Evolutionary conservation across 768 basidiomycete species (phyloP).

Genomic region (Hericium rajendrae): DNA sequence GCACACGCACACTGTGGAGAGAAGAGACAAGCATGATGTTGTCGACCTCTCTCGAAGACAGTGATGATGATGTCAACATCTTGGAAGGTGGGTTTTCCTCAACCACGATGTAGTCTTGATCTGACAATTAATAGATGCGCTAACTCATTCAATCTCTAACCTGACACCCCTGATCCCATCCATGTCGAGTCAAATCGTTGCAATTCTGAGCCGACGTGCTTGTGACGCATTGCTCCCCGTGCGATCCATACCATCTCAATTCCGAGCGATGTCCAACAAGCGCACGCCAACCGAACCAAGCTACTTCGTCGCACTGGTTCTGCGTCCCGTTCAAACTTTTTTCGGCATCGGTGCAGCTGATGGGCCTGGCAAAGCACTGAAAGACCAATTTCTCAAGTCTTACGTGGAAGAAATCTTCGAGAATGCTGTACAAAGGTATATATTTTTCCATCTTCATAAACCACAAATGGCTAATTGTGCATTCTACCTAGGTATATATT

Average conservation of each 20-base stretch:
- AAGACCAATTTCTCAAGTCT: conserved; percentile 38
- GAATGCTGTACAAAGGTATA: conserved; percentile 55
- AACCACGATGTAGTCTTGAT: background rate
- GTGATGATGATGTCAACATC: conserved; percentile 22
- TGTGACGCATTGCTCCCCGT: conserved; percentile 80
- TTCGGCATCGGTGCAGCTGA: conserved; percentile 51
- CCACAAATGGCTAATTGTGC: background rate
- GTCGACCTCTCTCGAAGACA: conserved; percentile 28
- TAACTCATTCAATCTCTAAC: conserved; percentile 40
- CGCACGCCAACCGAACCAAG: conserved; percentile 70
- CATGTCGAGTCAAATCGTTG: conserved; percentile 53
- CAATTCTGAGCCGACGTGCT: conserved; percentile 70
- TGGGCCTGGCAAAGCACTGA: conserved; percentile 53
- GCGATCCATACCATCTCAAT: conserved; percentile 82
- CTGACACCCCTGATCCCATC: conserved; percentile 45
- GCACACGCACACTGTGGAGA: conserved; percentile 52
- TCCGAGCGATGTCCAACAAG: conserved; percentile 75
- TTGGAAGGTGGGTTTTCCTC: conserved; percentile 40
- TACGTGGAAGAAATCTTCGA: conserved; percentile 63
- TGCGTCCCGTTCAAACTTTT: conserved; percentile 71
- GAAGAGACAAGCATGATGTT: conserved; percentile 57
- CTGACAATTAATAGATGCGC: conserved; percentile 32
- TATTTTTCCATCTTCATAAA: conserved; percentile 1
- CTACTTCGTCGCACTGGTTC: conserved; percentile 73
- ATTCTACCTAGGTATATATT: conserved; percentile 53